phyloP scores from a whole-genome alignment of 192 early-diverging fungal genomes.

The Coemansia sp. region DNA sequence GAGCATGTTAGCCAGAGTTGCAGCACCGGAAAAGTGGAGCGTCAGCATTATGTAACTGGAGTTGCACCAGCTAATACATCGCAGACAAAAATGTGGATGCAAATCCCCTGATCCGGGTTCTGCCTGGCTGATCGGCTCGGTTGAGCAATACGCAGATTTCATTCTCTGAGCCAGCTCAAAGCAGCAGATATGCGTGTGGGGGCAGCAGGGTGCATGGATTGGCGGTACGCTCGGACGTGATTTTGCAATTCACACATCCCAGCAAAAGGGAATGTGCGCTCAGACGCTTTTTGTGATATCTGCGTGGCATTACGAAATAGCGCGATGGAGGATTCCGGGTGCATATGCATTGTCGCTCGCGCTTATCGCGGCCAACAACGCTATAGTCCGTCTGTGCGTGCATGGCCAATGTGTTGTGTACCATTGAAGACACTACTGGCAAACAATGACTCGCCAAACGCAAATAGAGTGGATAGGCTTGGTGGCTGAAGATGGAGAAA shows the following conservation, averaged over 20 bases:
- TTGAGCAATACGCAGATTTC: neutral
- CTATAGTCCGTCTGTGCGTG: constrained; percentile 22
- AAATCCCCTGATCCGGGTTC: neutral
- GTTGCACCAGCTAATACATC: no score
- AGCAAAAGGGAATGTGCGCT: constrained; percentile 7
- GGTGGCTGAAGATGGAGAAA: neutral
- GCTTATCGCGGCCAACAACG: neutral
- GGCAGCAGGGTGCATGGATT: constrained; percentile 8
- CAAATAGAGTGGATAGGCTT: neutral
- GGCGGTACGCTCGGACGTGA: constrained; percentile 5
- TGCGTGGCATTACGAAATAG: constrained; percentile 10
- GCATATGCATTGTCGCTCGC: constrained; percentile 1
- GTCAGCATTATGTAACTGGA: no score
- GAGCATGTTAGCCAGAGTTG: no score
- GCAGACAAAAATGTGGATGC: no score
- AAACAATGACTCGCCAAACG: constrained; percentile 8
- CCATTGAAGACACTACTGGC: neutral
- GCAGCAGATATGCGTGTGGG: neutral
- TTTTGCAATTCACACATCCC: constrained; percentile 3
- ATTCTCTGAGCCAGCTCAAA: constrained; percentile 8
- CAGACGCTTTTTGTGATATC: constrained; percentile 10
- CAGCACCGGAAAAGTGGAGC: no score
- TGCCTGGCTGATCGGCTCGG: neutral
- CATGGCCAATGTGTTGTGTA: constrained; percentile 2
- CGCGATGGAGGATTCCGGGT: neutral